Conservation (phyloP, 805 yeast species). For the Saccharomycopsis vini region DNA sequence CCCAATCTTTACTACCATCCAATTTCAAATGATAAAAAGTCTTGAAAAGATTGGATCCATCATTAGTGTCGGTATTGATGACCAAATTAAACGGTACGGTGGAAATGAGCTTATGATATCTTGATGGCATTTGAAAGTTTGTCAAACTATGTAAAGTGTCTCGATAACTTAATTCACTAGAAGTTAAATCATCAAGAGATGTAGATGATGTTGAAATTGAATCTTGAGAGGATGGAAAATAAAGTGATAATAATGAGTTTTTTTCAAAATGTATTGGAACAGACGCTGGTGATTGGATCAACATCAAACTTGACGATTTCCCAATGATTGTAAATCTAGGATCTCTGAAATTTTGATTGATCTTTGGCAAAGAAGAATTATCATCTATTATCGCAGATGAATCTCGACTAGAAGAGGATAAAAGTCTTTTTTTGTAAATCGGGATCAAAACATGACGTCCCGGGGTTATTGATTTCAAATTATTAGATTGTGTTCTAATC, state of each 20-base stretch:
- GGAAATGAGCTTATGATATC: conserved; percentile 40
- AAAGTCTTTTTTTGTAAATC: too few relatives aligned
- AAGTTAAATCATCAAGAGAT: conserved; percentile 24
- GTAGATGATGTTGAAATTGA: background rate
- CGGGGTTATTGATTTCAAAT: too few relatives aligned
- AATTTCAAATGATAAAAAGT: conserved; percentile 22
- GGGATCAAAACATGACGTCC: too few relatives aligned
- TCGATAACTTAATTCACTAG: conserved; percentile 21
- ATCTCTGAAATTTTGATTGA: background rate
- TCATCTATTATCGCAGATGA: too few relatives aligned
- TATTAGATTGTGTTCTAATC: too few relatives aligned
- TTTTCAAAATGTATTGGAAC: conserved; percentile 41
- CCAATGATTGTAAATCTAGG: background rate
- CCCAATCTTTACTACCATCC: conserved; percentile 61
- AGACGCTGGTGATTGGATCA: conserved; percentile 47
- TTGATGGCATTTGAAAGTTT: conserved; percentile 28
- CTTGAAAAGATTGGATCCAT: conserved; percentile 22
- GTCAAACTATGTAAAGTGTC: conserved; percentile 24
- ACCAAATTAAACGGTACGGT: conserved; percentile 33
- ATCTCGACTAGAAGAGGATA: too few relatives aligned
- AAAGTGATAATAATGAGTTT: conserved; percentile 43
- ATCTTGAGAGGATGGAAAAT: conserved; percentile 23
- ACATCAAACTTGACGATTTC: background rate
- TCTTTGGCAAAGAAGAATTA: too few relatives aligned
- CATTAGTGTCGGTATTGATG: conserved; percentile 24